Percentiles rank a stretch among this genome's conserved stretches.
Evolutionary conservation across 805 yeast species (phyloP).

Genomic region (Saccharomycopsis selenospora): DNA sequence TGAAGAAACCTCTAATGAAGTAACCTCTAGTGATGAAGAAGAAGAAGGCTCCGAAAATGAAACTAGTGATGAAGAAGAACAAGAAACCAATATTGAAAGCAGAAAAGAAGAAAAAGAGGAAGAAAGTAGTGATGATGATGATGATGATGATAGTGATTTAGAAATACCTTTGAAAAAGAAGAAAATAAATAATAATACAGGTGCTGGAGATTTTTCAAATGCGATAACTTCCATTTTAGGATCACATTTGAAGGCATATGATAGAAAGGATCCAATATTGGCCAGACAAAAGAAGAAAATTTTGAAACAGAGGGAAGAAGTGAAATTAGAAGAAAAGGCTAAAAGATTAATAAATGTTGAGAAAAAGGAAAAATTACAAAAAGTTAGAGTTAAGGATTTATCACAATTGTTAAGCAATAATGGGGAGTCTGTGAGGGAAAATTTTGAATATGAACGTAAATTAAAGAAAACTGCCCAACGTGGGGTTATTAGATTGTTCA

Average conservation of each 20-base stretch:
- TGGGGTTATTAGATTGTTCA: constrained; percentile 80
- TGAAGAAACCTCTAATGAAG: constrained; percentile 20
- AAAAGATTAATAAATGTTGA: constrained; percentile 62
- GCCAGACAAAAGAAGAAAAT: constrained; percentile 70
- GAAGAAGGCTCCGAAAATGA: constrained; percentile 21
- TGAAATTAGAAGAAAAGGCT: constrained; percentile 80
- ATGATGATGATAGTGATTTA: constrained; percentile 22
- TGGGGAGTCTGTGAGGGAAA: constrained; percentile 42
- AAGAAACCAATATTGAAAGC: constrained; percentile 21
- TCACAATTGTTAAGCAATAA: constrained; percentile 53
- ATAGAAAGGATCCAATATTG: constrained; percentile 82
- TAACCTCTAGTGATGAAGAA: constrained; percentile 16
- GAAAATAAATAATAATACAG: constrained; percentile 54
- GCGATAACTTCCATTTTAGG: constrained; percentile 82
- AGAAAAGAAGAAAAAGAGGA: constrained; percentile 15
- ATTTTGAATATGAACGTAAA: constrained; percentile 58
- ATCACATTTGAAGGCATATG: constrained; percentile 82
- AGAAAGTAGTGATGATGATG: constrained; percentile 24
- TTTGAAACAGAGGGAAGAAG: constrained; percentile 65
- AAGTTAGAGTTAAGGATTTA: constrained; percentile 59
- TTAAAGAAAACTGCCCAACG: constrained; percentile 77
- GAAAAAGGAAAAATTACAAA: constrained; percentile 58
- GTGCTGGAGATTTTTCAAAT: constrained; percentile 67
- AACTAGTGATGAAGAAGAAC: constrained; percentile 22
- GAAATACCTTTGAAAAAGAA: constrained; percentile 39